phyloP scores from a whole-genome alignment of 2,329 filamentous ascomycete genomes.

The Pseudogymnoascus sp. region DNA sequence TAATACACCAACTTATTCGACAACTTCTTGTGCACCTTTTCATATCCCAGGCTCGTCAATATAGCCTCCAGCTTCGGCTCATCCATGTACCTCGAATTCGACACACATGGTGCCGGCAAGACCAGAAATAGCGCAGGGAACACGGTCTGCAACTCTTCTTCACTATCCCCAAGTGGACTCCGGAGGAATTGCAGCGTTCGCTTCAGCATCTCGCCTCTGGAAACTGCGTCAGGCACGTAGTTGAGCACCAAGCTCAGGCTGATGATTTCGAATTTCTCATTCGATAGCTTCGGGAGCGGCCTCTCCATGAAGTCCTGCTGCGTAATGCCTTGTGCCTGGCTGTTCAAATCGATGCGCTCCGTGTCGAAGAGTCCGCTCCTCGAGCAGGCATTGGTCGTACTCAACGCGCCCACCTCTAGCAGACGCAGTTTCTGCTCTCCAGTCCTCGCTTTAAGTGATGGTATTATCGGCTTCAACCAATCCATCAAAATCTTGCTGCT shows the following conservation, averaged over 20 bases:
- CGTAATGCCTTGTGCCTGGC: conserved; percentile 70
- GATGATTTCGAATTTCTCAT: conserved; percentile 76
- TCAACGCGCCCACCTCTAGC: conserved; percentile 85
- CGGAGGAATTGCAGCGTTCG: conserved; percentile 66
- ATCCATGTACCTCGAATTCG: conserved; percentile 85
- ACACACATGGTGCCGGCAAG: conserved; percentile 77
- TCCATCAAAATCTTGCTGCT: conserved; percentile 57
- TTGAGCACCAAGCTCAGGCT: conserved; percentile 91
- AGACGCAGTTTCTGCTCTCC: conserved; percentile 46
- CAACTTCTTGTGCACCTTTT: conserved; percentile 56
- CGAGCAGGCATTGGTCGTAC: conserved; percentile 77
- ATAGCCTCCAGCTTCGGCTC: conserved; percentile 62
- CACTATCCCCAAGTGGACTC: conserved; percentile 18
- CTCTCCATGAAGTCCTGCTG: conserved; percentile 93
- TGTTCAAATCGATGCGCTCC: conserved; percentile 82
- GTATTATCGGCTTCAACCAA: conserved; percentile 44
- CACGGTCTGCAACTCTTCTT: conserved; percentile 24
- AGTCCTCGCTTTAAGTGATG: conserved; percentile 21
- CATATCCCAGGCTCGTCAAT: conserved; percentile 72
- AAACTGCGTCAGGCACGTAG: conserved; percentile 72
- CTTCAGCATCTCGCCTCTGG: conserved; percentile 77
- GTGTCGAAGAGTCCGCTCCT: conserved; percentile 63
- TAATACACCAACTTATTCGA: conserved; percentile 84
- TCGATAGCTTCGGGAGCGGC: conserved; percentile 56
- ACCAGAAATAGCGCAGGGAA: conserved; percentile 81